These are phyloP conservation scores for Yamadazyma insecticola DNA, from an alignment of 805 yeast genomes.

Conservation along the genomic window DNA sequence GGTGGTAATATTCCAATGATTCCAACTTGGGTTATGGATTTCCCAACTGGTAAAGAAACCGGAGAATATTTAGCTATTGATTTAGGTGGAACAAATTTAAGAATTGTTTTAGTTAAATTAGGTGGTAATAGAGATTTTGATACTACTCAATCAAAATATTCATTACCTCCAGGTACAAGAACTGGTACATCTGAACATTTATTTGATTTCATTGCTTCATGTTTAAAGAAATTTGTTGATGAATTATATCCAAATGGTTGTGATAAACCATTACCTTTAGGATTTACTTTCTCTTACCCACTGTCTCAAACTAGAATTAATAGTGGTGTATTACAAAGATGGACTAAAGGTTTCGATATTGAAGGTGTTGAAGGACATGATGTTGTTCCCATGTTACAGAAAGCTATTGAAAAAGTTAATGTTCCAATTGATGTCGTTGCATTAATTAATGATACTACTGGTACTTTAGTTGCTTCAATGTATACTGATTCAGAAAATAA, in stretches of 20 bases:
- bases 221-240: constrained; percentile 64
- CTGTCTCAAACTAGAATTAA: constrained; percentile 79
- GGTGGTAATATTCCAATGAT: constrained; percentile 96
- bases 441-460: constrained; percentile 93
- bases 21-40: constrained; percentile 94
- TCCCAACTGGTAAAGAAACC: constrained; percentile 85
- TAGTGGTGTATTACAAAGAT: constrained; percentile 83
- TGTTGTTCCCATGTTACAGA: constrained; percentile 87
- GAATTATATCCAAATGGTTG: constrained; percentile 70
- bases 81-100: constrained; percentile 94
- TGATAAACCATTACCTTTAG: constrained; percentile 63
- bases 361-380: constrained; percentile 90
- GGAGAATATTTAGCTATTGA: constrained; percentile 93
- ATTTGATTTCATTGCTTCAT: constrained; percentile 82
- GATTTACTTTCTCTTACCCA: constrained; percentile 95
- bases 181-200: constrained; percentile 72
- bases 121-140: constrained; percentile 83
- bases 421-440: constrained; percentile 88
- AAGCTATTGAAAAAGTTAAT: constrained; percentile 55
- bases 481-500: constrained; percentile 84
- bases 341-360: constrained; percentile 98
- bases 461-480: constrained; percentile 92
- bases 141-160: constrained; percentile 80
- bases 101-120: constrained; percentile 84
- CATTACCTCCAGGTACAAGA: constrained; percentile 73